Evolutionary conservation across 331 rosid genomes (phyloP).

Genomic region (Quercus tomentella): DNA sequence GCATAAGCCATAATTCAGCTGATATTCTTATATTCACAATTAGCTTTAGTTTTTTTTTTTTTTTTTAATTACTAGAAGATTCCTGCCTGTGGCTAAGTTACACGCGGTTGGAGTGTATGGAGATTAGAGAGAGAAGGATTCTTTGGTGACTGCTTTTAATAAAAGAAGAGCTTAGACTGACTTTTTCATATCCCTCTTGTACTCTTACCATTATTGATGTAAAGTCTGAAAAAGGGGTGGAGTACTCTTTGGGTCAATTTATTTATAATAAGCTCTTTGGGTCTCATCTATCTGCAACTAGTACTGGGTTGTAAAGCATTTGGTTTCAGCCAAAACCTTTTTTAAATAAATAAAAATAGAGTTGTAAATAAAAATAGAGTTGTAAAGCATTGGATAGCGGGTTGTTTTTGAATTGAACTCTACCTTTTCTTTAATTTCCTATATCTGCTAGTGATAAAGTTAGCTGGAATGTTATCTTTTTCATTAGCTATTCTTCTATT

Average conservation of each 20-base stretch:
- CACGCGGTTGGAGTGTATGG: slow-evolving; percentile 6
- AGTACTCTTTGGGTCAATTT: too few relatives aligned
- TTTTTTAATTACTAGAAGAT: background rate
- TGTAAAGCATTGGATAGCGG: background rate
- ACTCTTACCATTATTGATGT: background rate
- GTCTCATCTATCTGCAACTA: background rate
- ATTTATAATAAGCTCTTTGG: background rate
- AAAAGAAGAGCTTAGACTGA: slow-evolving; percentile 13
- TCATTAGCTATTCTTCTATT: background rate
- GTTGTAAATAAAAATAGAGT: background rate
- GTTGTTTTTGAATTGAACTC: background rate
- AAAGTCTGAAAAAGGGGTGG: background rate
- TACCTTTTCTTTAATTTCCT: too few relatives aligned
- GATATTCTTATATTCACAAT: slow-evolving; percentile 9
- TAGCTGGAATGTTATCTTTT: background rate
- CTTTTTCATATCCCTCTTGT: background rate
- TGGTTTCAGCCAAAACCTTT: background rate
- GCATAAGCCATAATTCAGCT: slow-evolving; percentile 2
- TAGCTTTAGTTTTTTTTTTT: background rate
- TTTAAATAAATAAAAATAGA: background rate
- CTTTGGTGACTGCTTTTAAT: slow-evolving; percentile 23
- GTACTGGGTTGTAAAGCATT: background rate
- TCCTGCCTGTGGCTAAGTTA: background rate
- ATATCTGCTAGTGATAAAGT: background rate
- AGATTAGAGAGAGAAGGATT: background rate